Evolutionary conservation across 345 rosid species (phyloP), one percentile per base, ranked within the genome.

Genomic region (Eucalyptus marginata): DNA sequence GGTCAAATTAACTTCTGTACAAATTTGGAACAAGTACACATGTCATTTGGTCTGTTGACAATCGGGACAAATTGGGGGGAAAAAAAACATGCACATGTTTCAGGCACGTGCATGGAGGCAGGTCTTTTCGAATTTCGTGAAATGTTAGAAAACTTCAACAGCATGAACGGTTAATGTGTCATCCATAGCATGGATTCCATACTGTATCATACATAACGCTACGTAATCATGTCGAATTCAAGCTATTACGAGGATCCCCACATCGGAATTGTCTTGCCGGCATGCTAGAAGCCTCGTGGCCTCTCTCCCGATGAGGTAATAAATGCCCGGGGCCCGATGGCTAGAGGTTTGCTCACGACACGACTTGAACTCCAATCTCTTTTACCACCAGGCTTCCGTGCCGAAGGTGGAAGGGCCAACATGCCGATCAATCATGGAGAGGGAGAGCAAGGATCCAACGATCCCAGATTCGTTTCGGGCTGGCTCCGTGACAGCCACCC

Each of bases 281-380:
- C 46, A 1, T 10, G 81, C 44, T 24, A 40, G 11, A 68, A 68
- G 80, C 44, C 80, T 52, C 10, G 1, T 18, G 18, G 24, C 56
- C 0, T 52, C 24, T 18, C 58, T 52, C 24, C 24, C 24, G 1
- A 7, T 52, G 56, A 52, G 56, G 24, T 3, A 52, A 52, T 17
- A 52, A 52, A 31, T 33, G 33, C 68, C 4, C n/a, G n/a, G n/a
- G n/a, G n/a, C n/a, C n/a, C n/a, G n/a, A n/a, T n/a, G 81, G 14
- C 29, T 2, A 11, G 8, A 20, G 24, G 13, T 36, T 36, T 12
- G 13, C 27, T 76, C 13, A 36, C 5, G 8, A 10, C 47, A 76
- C 1, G 4, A 36, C 47, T 40, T 1, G 5, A 76, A 22, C 15
- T 20, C 0, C 4, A 1, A 76, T 76, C 3, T 6, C 47, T 40